Percentiles rank a stretch among this genome's conserved stretches.
These are phyloP conservation scores for Gracilaria gracilis DNA, from an alignment of 23 red algal genomes.

Conservation along the genomic window DNA sequence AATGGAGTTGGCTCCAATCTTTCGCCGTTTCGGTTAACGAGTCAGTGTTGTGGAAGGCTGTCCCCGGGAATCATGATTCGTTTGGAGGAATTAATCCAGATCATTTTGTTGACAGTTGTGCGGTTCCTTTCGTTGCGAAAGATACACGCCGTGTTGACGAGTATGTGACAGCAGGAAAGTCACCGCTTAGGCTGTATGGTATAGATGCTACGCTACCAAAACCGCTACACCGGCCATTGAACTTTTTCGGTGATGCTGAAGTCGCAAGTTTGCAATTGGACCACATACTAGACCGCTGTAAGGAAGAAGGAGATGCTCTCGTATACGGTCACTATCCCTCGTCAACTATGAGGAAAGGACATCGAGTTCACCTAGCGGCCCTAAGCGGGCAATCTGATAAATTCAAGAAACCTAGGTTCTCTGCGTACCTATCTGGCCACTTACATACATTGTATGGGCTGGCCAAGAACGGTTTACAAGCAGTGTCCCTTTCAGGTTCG, in stretches of 20 bases:
- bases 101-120: neutral
- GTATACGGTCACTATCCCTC: conserved; percentile 56
- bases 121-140: neutral
- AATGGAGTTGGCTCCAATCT: conserved; percentile 44
- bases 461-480: conserved; percentile 40
- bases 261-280: conserved; percentile 1
- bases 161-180: neutral
- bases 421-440: conserved; percentile 63
- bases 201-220: conserved; percentile 52
- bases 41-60: conserved; percentile 56
- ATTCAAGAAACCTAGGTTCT: conserved; percentile 19
- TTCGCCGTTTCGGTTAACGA: conserved; percentile 33
- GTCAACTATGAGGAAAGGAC: conserved; percentile 19
- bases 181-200: neutral
- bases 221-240: conserved; percentile 67
- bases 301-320: neutral
- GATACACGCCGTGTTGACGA: neutral
- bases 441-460: conserved; percentile 61
- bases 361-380: conserved; percentile 16
- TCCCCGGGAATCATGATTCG: conserved; percentile 67
- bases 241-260: conserved; percentile 69
- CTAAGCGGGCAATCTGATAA: neutral
- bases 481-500: conserved; percentile 39
- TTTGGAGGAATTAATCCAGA: conserved; percentile 30
- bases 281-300: neutral